Conservation (phyloP, 805 yeast species). For the Metschnikowia peoriensis region DNA sequence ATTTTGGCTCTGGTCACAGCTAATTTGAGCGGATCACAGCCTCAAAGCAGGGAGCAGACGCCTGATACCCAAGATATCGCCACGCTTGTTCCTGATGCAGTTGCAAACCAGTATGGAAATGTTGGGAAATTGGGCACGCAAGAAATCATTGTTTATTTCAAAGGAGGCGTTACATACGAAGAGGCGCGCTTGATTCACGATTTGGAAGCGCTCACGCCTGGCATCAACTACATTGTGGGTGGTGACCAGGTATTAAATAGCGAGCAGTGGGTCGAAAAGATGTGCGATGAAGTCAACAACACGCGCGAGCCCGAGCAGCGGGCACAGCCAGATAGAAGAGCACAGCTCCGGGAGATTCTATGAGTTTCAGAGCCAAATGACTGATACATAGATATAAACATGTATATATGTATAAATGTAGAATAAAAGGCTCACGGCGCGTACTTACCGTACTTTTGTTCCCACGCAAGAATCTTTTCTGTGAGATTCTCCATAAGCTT, state of each 20-base stretch:
- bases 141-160: slow-evolving; percentile 67
- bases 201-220: slow-evolving; percentile 54
- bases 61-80: slow-evolving; percentile 19
- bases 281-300: slow-evolving; percentile 30
- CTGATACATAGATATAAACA: not conserved
- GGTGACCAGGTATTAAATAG: slow-evolving; percentile 48
- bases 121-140: slow-evolving; percentile 39
- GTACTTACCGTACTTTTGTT: slow-evolving; percentile 60
- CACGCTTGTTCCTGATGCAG: slow-evolving; percentile 41
- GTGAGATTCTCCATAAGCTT: slow-evolving; percentile 71
- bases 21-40: slow-evolving; percentile 9
- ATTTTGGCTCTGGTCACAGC: slow-evolving; percentile 24
- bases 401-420: not conserved
- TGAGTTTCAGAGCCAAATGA: slow-evolving; percentile 5
- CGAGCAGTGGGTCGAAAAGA: slow-evolving; percentile 29
- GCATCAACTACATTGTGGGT: slow-evolving; percentile 73
- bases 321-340: slow-evolving; percentile 33
- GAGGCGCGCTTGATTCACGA: slow-evolving; percentile 83
- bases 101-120: slow-evolving; percentile 27
- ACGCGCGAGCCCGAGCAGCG: slow-evolving; percentile 10
- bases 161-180: slow-evolving; percentile 92
- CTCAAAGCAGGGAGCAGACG: slow-evolving; percentile 5
- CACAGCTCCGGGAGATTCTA: slow-evolving; percentile 38
- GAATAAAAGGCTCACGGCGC: slow-evolving; percentile 29
- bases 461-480: slow-evolving; percentile 73